These are phyloP conservation scores for Umbelopsis sp. DNA, from an alignment of 192 early-diverging fungal genomes.

Conservation along the genomic window DNA sequence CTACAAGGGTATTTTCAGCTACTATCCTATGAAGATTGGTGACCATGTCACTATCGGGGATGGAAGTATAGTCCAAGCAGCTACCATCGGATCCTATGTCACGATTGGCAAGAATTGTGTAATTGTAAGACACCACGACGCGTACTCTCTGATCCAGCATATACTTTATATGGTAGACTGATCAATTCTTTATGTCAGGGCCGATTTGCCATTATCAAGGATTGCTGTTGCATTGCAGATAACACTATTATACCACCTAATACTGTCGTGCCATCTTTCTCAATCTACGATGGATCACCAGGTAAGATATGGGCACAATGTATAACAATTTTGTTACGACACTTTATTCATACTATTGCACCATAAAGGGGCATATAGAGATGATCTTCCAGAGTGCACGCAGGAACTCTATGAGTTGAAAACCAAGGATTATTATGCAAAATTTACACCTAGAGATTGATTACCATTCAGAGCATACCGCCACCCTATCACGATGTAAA, in stretches of 20 bases:
- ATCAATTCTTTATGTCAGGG: constrained; percentile 53
- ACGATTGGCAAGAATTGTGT: constrained; percentile 92
- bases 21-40: constrained; percentile 98
- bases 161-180: neutral
- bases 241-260: constrained; percentile 90
- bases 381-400: constrained; percentile 87
- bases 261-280: constrained; percentile 89
- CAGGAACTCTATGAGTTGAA: constrained; percentile 78
- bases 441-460: constrained; percentile 60
- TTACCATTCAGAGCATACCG: neutral
- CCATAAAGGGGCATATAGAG: constrained; percentile 57
- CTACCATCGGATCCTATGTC: constrained; percentile 88
- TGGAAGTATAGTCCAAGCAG: constrained; percentile 87
- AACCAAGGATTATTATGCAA: constrained; percentile 77
- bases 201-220: constrained; percentile 95
- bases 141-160: neutral
- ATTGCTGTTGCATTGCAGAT: constrained; percentile 88
- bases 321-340: neutral
- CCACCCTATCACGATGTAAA: neutral
- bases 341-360: neutral
- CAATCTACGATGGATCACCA: constrained; percentile 85
- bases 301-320: constrained; percentile 41
- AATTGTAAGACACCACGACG: constrained; percentile 63
- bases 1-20: constrained; percentile 78
- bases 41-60: constrained; percentile 90